A percentile compares a stretch with the other conserved stretches of the same genome.
These are phyloP conservation scores for Leucosporidium creatinivorum DNA, from an alignment of 768 basidiomycete genomes.

Conservation along the genomic window DNA sequence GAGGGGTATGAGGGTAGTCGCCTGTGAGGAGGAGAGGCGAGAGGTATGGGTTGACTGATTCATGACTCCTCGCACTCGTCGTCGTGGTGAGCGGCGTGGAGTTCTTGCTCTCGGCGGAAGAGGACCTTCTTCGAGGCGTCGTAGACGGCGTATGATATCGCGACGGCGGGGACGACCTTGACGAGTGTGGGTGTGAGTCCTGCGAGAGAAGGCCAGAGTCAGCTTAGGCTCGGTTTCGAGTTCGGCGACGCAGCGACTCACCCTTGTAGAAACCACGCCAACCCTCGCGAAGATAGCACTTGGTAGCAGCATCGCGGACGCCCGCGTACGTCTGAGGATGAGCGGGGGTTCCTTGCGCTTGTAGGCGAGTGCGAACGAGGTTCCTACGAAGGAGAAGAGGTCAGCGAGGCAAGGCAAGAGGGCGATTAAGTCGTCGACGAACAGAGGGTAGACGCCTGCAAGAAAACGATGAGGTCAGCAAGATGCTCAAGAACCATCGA, in stretches of 20 bases:
- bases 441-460: conserved; percentile 32
- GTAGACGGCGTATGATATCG: conserved; percentile 56
- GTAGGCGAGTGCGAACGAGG: conserved; percentile 84
- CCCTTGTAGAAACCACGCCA: conserved; percentile 82
- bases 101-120: conserved; percentile 12
- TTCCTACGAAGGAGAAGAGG: conserved; percentile 30
- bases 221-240: neutral
- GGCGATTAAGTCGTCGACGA: conserved; percentile 27
- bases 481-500: neutral
- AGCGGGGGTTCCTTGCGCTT: conserved; percentile 91
- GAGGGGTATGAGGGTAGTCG: too few species aligned
- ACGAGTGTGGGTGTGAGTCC: conserved; percentile 86
- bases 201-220: conserved; percentile 36
- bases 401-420: conserved; percentile 3
- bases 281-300: conserved; percentile 75
- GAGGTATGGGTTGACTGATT: neutral
- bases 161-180: conserved; percentile 94
- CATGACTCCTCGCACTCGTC: neutral
- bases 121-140: conserved; percentile 26
- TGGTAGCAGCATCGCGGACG: conserved; percentile 71
- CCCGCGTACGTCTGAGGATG: conserved; percentile 87
- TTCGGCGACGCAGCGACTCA: neutral
- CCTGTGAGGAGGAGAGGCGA: too few species aligned
- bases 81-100: neutral
- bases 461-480: neutral